These are phyloP conservation scores for Pulveroboletus sp. DNA, from an alignment of 1,284 basidiomycete species.

Conservation along the genomic window DNA sequence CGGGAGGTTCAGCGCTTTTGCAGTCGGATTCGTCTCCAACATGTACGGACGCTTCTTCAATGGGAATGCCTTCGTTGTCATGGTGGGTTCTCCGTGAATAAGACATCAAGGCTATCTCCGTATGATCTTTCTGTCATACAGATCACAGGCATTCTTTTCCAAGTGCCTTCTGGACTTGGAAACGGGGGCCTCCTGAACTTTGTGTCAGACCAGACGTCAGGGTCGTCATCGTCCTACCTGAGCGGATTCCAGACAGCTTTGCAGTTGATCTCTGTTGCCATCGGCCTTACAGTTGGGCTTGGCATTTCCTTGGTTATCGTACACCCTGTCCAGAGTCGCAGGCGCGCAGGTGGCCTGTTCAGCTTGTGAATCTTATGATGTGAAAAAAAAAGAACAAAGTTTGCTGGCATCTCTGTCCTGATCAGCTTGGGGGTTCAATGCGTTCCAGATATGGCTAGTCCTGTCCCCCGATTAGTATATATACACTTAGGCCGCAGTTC, in stretches of 20 bases:
- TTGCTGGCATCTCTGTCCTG: not conserved
- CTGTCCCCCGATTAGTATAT: not conserved
- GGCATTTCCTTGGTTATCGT: constrained; percentile 59
- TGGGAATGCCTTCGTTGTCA: constrained; percentile 77
- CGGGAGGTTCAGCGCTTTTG: constrained; percentile 58
- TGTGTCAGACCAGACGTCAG: constrained; percentile 54
- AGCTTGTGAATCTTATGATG: constrained; percentile 29
- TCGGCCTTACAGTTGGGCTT: constrained; percentile 75
- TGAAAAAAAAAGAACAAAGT: not conserved
- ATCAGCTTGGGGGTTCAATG: too few species aligned
- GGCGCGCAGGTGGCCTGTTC: constrained; percentile 54
- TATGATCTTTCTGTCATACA: constrained; percentile 23
- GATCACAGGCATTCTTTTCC: constrained; percentile 84
- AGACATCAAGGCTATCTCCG: not conserved
- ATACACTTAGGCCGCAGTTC: not conserved
- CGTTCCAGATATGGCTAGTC: not conserved
- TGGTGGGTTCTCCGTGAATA: constrained; percentile 46
- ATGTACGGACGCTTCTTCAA: constrained; percentile 80
- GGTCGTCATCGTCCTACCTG: constrained; percentile 54
- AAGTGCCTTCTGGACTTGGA: constrained; percentile 85
- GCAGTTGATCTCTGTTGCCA: constrained; percentile 62
- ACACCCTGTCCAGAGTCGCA: constrained; percentile 58
- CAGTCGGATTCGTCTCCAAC: constrained; percentile 83
- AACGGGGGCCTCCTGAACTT: constrained; percentile 84
- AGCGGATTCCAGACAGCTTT: constrained; percentile 69